Percentiles rank a stretch among this genome's conserved stretches.
Conservation (phyloP, 306 rosid genomes). For the Coriaria nepalensis region DNA sequence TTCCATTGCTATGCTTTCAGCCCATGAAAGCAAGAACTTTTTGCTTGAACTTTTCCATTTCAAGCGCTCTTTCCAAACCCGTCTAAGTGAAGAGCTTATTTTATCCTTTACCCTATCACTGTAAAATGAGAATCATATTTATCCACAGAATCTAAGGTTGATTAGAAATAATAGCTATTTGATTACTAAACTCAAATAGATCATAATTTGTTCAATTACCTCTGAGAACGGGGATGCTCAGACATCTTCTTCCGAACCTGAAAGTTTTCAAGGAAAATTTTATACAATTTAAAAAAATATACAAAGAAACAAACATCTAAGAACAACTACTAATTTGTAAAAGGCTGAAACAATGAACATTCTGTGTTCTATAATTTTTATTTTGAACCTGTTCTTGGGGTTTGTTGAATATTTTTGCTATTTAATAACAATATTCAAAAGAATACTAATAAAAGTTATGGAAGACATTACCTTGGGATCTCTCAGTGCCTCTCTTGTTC, state of each 20-base stretch:
- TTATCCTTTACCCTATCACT: slow-evolving; percentile 56
- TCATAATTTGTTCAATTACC: slow-evolving; percentile 24
- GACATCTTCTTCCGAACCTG: slow-evolving; percentile 80
- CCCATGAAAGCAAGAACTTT: slow-evolving; percentile 38
- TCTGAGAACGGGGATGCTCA: slow-evolving; percentile 46
- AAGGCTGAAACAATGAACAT: too few relatives aligned
- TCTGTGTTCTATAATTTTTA: too few relatives aligned
- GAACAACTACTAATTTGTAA: background rate
- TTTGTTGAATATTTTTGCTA: background rate
- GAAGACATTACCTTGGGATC: slow-evolving; percentile 92
- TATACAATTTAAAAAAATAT: too few relatives aligned
- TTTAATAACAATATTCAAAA: slow-evolving; percentile 4
- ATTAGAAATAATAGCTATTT: too few relatives aligned
- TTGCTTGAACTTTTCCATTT: slow-evolving; percentile 31
- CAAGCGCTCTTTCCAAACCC: slow-evolving; percentile 51
- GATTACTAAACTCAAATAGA: too few relatives aligned
- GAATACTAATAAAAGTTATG: slow-evolving; percentile 28
- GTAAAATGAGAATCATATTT: slow-evolving; percentile 16
- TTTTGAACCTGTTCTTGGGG: too few relatives aligned
- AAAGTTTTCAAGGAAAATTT: slow-evolving; percentile 16
- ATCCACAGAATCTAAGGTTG: too few relatives aligned
- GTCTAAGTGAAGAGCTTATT: slow-evolving; percentile 46
- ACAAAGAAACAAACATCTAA: slow-evolving; percentile 3
- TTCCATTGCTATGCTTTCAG: slow-evolving; percentile 43
- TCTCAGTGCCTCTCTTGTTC: slow-evolving; percentile 69